These are phyloP conservation scores for Cladophialophora chaetospira DNA, from an alignment of 2,329 filamentous ascomycete species.

Conservation along the genomic window DNA sequence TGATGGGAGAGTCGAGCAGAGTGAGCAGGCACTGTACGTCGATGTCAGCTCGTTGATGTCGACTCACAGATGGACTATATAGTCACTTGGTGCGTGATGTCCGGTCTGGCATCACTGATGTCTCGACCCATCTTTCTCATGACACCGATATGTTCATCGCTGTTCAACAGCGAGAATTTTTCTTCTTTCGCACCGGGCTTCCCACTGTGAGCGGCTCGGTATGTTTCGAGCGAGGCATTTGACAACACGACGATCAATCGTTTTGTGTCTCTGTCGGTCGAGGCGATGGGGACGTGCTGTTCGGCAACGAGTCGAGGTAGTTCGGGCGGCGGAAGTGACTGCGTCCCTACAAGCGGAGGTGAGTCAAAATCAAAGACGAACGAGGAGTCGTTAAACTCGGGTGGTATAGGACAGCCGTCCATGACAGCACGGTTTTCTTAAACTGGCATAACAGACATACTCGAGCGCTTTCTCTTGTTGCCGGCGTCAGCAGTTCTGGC, in stretches of 20 bases:
- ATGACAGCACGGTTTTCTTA: not conserved
- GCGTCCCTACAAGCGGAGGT: slow-evolving; percentile 65
- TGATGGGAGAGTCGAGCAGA: slow-evolving; percentile 94
- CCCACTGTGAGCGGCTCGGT: slow-evolving; percentile 80
- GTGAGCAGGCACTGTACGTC: slow-evolving; percentile 82
- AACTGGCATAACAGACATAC: slow-evolving; percentile 18
- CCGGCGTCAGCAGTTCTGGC: slow-evolving; percentile 13
- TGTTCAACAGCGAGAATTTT: slow-evolving; percentile 97
- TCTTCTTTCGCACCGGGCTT: slow-evolving; percentile 73
- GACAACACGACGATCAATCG: slow-evolving; percentile 93
- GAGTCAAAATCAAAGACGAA: slow-evolving; percentile 4
- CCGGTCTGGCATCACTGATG: slow-evolving; percentile 94
- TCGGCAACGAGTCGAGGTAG: slow-evolving; percentile 92
- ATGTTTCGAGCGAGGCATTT: slow-evolving; percentile 96
- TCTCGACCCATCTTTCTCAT: slow-evolving; percentile 99
- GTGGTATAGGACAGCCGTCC: not conserved
- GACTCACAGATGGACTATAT: slow-evolving; percentile 17
- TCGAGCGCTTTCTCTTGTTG: slow-evolving; percentile 29
- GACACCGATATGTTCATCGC: slow-evolving; percentile 97
- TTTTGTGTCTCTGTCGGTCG: slow-evolving; percentile 85
- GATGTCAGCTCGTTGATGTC: slow-evolving; percentile 31
- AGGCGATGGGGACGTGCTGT: slow-evolving; percentile 80
- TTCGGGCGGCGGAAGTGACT: slow-evolving; percentile 88
- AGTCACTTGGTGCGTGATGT: slow-evolving; percentile 95
- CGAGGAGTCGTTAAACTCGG: not conserved